phyloP scores from a whole-genome alignment of 1,284 basidiomycete genomes.

The Trichosporon inkin region DNA sequence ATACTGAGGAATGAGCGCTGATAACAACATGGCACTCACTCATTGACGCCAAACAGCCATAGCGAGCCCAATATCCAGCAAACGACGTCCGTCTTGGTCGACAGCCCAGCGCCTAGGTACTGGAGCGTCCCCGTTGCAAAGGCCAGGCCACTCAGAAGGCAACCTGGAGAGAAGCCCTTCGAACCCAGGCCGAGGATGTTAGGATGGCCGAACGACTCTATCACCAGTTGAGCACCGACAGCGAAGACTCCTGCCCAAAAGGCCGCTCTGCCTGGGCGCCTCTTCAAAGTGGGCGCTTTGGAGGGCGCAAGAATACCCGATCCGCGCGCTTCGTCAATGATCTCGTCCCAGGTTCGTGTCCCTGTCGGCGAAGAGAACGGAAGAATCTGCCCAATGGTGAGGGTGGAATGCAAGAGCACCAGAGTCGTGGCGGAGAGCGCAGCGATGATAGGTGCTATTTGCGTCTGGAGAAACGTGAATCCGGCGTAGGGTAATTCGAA shows the following conservation, averaged over 20 bases:
- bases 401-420: not conserved
- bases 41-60: constrained; percentile 37
- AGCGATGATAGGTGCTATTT: constrained; percentile 1
- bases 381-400: not conserved
- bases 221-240: not conserved
- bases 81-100: not conserved
- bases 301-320: not conserved
- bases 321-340: constrained; percentile 4
- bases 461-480: not conserved
- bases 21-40: constrained; percentile 28
- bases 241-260: not conserved
- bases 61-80: constrained; percentile 20
- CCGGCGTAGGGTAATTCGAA: constrained; percentile 1
- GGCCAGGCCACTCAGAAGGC: not conserved
- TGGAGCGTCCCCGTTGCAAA: not conserved
- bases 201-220: not conserved
- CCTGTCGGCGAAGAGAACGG: constrained; percentile 9
- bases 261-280: constrained; percentile 18
- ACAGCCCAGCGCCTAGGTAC: not conserved
- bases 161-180: not conserved
- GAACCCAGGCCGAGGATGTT: not conserved
- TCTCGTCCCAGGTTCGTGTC: constrained; percentile 1
- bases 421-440: not conserved
- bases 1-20: constrained; percentile 5
- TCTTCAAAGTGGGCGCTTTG: constrained; percentile 26